These are phyloP conservation scores for Diaporthe ampelina DNA, from an alignment of 2,329 filamentous ascomycete species.

Conservation along the genomic window DNA sequence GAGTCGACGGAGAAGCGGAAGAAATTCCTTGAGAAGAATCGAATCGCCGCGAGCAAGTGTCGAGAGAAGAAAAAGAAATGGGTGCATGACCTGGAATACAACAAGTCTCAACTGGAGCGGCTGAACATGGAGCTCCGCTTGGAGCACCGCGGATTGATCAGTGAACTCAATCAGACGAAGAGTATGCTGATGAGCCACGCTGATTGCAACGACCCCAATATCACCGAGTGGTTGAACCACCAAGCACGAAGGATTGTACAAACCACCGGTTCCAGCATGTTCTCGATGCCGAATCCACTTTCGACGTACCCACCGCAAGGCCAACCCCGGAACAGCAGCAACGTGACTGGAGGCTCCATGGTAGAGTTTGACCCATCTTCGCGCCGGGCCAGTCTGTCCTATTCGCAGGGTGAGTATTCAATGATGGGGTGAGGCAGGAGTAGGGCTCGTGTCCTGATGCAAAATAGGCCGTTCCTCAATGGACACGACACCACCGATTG, in stretches of 20 bases:
- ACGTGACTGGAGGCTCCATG: slow-evolving; percentile 30
- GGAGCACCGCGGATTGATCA: slow-evolving; percentile 58
- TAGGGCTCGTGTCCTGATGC: background rate
- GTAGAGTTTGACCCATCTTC: slow-evolving; percentile 6
- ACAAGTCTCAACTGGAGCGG: slow-evolving; percentile 58
- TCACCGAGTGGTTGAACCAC: slow-evolving; percentile 66
- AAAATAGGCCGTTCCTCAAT: slow-evolving; percentile 16
- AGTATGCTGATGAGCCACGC: slow-evolving; percentile 66
- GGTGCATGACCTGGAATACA: slow-evolving; percentile 64
- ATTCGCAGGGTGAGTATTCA: slow-evolving; percentile 29
- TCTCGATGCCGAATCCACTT: slow-evolving; percentile 27
- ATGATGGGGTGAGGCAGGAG: background rate
- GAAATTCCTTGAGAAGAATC: slow-evolving; percentile 77
- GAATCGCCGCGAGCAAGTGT: slow-evolving; percentile 81
- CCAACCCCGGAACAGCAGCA: slow-evolving; percentile 49
- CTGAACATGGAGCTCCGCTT: slow-evolving; percentile 58
- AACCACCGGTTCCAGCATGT: slow-evolving; percentile 35
- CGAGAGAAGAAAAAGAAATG: slow-evolving; percentile 75
- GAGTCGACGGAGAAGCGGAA: slow-evolving; percentile 50
- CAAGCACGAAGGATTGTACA: slow-evolving; percentile 64
- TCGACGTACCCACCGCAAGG: slow-evolving; percentile 4
- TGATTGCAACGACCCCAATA: slow-evolving; percentile 65
- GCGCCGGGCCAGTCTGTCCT: slow-evolving; percentile 28
- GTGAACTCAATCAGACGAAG: slow-evolving; percentile 63
- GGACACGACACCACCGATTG: slow-evolving; percentile 28